phyloP scores from a whole-genome alignment of 2,329 filamentous ascomycete genomes.

The Penicillium sp. region DNA sequence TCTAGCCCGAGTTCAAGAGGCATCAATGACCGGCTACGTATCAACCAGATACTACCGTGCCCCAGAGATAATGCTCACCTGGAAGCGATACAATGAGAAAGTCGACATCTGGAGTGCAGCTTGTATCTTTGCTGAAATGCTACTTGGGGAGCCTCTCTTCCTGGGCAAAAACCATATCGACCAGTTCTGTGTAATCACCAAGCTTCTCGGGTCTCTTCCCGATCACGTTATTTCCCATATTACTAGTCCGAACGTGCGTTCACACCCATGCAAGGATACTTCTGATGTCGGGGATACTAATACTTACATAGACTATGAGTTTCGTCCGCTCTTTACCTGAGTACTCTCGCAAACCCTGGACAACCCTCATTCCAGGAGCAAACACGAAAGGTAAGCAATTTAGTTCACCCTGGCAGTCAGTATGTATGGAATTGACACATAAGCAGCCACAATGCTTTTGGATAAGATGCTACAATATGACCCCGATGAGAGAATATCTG shows the following conservation, averaged over 20 bases:
- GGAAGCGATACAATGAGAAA: slow-evolving; percentile 99
- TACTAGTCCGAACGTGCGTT: slow-evolving; percentile 90
- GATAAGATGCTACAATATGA: slow-evolving; percentile 98
- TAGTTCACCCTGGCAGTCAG: not conserved
- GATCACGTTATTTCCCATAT: slow-evolving; percentile 98
- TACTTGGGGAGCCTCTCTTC: slow-evolving; percentile 95
- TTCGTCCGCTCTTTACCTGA: slow-evolving; percentile 97
- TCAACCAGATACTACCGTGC: slow-evolving; percentile 98
- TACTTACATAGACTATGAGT: slow-evolving; percentile 70
- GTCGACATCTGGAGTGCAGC: slow-evolving; percentile 99
- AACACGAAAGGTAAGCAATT: slow-evolving; percentile 68
- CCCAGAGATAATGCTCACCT: slow-evolving; percentile 99
- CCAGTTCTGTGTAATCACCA: slow-evolving; percentile 99
- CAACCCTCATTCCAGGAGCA: slow-evolving; percentile 89
- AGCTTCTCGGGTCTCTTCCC: slow-evolving; percentile 89
- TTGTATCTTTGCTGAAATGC: slow-evolving; percentile 98
- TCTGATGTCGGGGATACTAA: not conserved
- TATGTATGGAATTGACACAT: slow-evolving; percentile 10
- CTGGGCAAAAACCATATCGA: slow-evolving; percentile 99
- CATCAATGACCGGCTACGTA: slow-evolving; percentile 98
- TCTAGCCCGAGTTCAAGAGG: slow-evolving; percentile 93
- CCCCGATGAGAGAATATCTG: slow-evolving; percentile 87
- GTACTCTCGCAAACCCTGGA: slow-evolving; percentile 81
- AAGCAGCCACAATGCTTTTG: slow-evolving; percentile 78
- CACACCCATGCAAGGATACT: not conserved